Base-by-base conservation (phyloP, 768 basidiomycete genomes). In the Trametes villosa region DNA sequence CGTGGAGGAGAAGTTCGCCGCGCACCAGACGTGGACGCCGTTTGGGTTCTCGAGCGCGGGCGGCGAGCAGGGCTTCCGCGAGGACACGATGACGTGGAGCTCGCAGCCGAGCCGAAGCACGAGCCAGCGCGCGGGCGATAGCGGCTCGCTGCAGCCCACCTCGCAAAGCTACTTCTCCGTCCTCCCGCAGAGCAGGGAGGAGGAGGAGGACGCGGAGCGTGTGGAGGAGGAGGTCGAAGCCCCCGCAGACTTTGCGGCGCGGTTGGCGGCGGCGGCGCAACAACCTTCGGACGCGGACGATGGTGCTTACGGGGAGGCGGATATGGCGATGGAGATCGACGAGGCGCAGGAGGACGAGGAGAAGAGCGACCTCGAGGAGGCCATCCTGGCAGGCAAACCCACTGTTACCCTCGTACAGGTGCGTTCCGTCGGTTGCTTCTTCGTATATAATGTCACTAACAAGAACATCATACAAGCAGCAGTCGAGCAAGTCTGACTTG, bases 21-120 rank as follows among this genome's bases (percentile, higher is more conserved):
- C 78, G 38, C 77, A 82, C 34, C 81, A 74, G 56, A 75, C 80
- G 60, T 91, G 90, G 90, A 83, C 82, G 17, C 77, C 81, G 46
- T 86, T 86, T 64, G 82, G 81, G 29, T 74, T 76, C 50, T 79
- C 73, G 56, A 70, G 72, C 24, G 56, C 64, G 0, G 29, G 44
- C 20, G 56, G 47, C 26, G 47, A 49, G 11, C 47, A 49, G 20
- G 46, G 30, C 12, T 31, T 54, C 27, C 83, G 80, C 59, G 89
- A 90, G 47, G 89, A 91, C 66, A 88, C 84, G 62, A 80, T 86
- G 73, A 89, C 89, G 18, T 91, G 90, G 90, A 90, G 87, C 64
- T 86, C 87, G 18, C 68, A 81, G 53, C 86, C 85, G 22, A 86
- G 86, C 17, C 79, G 76, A 68, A 68, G 66, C 53, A 70, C 69